Evolutionary conservation across 306 rosid genomes (phyloP), one percentile per base, ranked within the genome.

Genomic region (Canavalia ensiformis): DNA sequence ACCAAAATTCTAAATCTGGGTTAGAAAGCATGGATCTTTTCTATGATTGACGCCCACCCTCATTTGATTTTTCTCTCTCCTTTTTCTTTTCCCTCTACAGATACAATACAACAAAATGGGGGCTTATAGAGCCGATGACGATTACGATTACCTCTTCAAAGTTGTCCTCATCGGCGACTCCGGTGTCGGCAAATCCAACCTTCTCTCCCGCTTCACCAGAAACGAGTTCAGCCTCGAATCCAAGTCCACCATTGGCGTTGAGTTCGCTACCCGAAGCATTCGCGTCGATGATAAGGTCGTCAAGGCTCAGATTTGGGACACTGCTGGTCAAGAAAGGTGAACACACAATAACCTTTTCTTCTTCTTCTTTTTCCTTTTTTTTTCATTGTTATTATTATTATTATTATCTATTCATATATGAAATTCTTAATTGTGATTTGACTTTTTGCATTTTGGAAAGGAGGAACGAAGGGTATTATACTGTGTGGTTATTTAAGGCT

Each of bases 281-380:
- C 87, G 78, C 28, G 92, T 93, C 2, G 94, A 93, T 68, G 91
- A 93, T 7, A 93, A 93, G 91, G 92, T 93, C 54, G 89, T 90
- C 83, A 93, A 93, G 89, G 97, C 97, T 81, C 96, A 93, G 91
- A 90, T 93, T 91, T 93, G 97, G 97, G 97, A 93, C 73, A 93
- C 97, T 44, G 97, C 97, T 33, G 97, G 97, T 63, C 97, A 93
- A 82, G 96, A 93, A 84, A 91, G 96, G 96, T 91, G 37, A 63
- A 63, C 33, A 39, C 1, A 18, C 25, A 18, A 18, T 18, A 18
- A 18, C 34, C 25, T 28, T 64, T 35, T 2, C 1, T 2, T 18
- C 4, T 49, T 4, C 3, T 4, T 59, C 45, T 4, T 6, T 12
- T 13, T 82, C 6, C 69, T 8, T 41, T 13, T 9, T 9, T 39